Base-by-base conservation (phyloP, 2,329 filamentous ascomycete species). In the Aspergillus uvarum region DNA sequence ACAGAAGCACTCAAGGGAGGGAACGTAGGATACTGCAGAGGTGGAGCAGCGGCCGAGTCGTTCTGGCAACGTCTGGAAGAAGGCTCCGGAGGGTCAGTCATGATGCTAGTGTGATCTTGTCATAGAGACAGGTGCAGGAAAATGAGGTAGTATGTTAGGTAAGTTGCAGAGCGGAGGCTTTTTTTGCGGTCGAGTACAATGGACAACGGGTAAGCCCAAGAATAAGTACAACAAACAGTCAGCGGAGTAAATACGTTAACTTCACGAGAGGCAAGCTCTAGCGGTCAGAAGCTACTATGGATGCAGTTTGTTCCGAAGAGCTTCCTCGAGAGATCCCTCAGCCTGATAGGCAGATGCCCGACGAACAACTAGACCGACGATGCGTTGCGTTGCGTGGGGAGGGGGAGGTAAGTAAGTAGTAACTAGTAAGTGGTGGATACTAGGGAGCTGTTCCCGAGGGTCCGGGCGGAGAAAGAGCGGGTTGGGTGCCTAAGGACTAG, bases 1-100 rank as follows among this genome's bases (percentile, higher is more conserved):
- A 77, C 74, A 50, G 76, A 76, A 47, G 66, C 72, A 58, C 73
- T 72, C 22, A 76, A 59, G 38, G 76, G 72, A 59, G 75, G 73
- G 59, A 77, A 68, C 42, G 76, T 79, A n/a, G 77, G 77, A 63
- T 77, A 79, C 62, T 70, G 75, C 19, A 79, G 70, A 61, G 68
- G 68, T 44, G 38, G 38, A 29, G 72, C 70, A 35, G 70, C 63
- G 56, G 63, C 60, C 54, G 70, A 68, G 60, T 67, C 58, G 59
- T 68, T 69, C 50, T 66, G 60, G 19, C 63, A 63, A 63, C 66
- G 70, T 64, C 71, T 72, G 61, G 66, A 60, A 54, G 63, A 60
- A 63, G 70, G 68, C 63, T 75, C 72, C 68, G 70, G 64, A 70
- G 69, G 61, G 72, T 77, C 71, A 77, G 76, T 67, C 74, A 76